These are phyloP conservation scores for Solanum corneliomulleri DNA, from an alignment of 257 asterid genomes.

Conservation along the genomic window DNA sequence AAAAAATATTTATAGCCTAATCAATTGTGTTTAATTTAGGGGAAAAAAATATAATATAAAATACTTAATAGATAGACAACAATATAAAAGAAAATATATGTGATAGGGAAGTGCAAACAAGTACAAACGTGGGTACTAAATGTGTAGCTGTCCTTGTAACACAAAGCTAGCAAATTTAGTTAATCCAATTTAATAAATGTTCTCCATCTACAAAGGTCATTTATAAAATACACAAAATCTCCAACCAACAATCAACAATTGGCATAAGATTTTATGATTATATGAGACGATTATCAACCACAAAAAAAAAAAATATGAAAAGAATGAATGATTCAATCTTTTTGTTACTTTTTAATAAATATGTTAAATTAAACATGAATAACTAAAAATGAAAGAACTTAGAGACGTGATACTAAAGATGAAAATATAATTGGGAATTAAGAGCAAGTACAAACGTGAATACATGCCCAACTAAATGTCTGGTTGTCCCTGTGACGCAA, in stretches of 20 bases:
- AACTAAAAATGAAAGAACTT: too few relatives aligned
- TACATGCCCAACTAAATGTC: not conserved
- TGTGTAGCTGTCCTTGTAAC: not conserved
- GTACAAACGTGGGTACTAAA: not conserved
- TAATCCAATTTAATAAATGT: not conserved
- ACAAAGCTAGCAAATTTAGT: not conserved
- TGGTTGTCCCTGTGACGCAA: not conserved
- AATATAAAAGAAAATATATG: not conserved
- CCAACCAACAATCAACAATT: not conserved
- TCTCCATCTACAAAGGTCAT: not conserved
- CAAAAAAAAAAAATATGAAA: too few relatives aligned
- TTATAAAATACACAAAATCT: not conserved
- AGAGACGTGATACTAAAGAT: not conserved
- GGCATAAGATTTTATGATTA: not conserved
- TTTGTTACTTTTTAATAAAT: too few relatives aligned
- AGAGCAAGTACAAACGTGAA: not conserved
- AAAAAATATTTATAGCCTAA: not conserved
- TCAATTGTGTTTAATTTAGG: not conserved
- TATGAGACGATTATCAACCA: not conserved
- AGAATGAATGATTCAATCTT: too few relatives aligned
- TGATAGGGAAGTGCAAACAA: not conserved
- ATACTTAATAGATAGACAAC: not conserved
- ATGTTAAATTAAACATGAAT: too few relatives aligned
- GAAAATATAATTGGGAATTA: not conserved
- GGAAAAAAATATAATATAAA: not conserved